phyloP scores from a whole-genome alignment of 371 early-diverging fungal genomes.

The Apophysomyces variabilis region DNA sequence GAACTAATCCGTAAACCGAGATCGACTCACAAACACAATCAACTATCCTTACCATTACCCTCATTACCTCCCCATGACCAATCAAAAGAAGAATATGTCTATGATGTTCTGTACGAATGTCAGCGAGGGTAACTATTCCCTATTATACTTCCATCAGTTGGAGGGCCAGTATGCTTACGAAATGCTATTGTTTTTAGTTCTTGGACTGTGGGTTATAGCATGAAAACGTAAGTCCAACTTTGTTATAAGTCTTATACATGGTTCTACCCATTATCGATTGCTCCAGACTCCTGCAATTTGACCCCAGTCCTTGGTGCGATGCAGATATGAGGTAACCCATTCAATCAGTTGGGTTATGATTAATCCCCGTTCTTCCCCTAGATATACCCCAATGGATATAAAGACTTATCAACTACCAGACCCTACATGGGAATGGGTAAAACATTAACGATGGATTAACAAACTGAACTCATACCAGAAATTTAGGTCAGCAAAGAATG shows the following conservation, averaged over 20 bases:
- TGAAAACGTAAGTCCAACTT: conserved; percentile 47
- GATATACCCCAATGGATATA: conserved; percentile 60
- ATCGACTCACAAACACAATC: conserved; percentile 15
- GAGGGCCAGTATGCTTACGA: conserved; percentile 1
- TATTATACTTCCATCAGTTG: conserved; percentile 1
- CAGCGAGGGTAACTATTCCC: conserved; percentile 52
- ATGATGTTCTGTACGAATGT: conserved; percentile 57
- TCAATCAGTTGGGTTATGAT: conserved; percentile 7
- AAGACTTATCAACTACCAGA: conserved; percentile 60
- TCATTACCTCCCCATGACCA: conserved; percentile 35
- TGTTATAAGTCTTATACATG: neutral
- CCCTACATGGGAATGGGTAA: conserved; percentile 71
- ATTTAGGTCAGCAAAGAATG: conserved; percentile 54
- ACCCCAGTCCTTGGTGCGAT: conserved; percentile 69
- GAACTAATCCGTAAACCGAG: conserved; percentile 39
- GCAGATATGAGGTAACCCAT: conserved; percentile 42
- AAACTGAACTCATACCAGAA: neutral
- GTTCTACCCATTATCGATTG: neutral
- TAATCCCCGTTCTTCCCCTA: conserved; percentile 11
- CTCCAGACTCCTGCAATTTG: conserved; percentile 56
- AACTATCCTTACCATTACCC: conserved; percentile 31
- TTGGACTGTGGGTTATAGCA: conserved; percentile 62
- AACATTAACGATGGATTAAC: neutral
- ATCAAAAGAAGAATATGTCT: conserved; percentile 39
- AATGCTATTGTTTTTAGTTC: conserved; percentile 30